Conservation (phyloP, 805 yeast genomes). For the Metschnikowia aberdeeniae region DNA sequence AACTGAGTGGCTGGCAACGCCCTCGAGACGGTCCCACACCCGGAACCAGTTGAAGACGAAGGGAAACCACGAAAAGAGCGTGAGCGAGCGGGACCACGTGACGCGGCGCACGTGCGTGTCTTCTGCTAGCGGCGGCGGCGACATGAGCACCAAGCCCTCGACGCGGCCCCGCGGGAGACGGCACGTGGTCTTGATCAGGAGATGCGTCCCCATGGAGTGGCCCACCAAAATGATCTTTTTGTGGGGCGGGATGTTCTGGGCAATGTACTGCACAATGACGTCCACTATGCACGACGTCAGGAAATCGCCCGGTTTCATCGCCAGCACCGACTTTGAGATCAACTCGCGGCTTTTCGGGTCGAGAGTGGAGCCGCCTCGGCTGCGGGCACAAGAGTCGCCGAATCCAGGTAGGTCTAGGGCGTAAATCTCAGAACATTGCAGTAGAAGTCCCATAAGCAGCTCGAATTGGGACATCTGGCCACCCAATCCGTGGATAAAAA, state of each 20-base stretch:
- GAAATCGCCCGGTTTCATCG: constrained; percentile 41
- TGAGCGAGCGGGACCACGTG: constrained; percentile 16
- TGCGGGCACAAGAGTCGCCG: constrained; percentile 49
- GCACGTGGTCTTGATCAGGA: constrained; percentile 44
- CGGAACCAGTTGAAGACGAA: constrained; percentile 53
- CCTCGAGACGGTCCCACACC: constrained; percentile 57
- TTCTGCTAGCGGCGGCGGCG: constrained; percentile 40
- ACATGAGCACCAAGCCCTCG: constrained; percentile 45
- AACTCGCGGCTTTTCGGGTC: constrained; percentile 28
- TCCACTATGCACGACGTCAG: constrained; percentile 38
- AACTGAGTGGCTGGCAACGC: constrained; percentile 59
- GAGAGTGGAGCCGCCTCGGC: constrained; percentile 16
- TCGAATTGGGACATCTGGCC: constrained; percentile 88
- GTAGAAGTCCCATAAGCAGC: constrained; percentile 58
- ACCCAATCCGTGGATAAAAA: constrained; percentile 85
- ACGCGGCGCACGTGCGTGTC: constrained; percentile 5
- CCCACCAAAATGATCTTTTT: constrained; percentile 52
- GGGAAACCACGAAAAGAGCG: constrained; percentile 37
- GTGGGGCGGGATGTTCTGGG: constrained; percentile 33
- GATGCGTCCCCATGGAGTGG: constrained; percentile 71
- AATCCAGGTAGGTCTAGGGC: constrained; percentile 87
- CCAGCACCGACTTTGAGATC: constrained; percentile 26
- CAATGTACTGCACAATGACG: constrained; percentile 35
- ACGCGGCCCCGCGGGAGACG: constrained; percentile 35
- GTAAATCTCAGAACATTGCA: constrained; percentile 59